Conservation (phyloP, 345 rosid species). For the Sisymbrium irio region DNA sequence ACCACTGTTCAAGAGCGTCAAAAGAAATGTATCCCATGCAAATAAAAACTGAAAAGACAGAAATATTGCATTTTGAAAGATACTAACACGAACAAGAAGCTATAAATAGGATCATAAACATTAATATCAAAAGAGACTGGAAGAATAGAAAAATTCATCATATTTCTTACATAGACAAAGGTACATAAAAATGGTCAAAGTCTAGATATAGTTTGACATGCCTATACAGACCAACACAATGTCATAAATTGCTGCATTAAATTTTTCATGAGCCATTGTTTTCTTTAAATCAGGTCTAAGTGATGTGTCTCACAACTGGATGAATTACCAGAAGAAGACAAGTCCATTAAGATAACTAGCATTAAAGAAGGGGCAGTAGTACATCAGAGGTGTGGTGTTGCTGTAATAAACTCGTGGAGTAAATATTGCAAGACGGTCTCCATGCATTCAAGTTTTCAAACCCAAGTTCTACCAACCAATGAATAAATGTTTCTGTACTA, state of each 20-base stretch:
- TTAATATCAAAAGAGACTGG: slow-evolving; percentile 9
- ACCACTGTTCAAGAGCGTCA: background rate
- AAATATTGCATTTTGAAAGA: background rate
- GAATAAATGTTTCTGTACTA: slow-evolving; percentile 3
- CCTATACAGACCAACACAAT: background rate
- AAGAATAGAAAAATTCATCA: background rate
- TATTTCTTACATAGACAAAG: slow-evolving; percentile 11
- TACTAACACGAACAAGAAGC: background rate
- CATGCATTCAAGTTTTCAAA: slow-evolving; percentile 34
- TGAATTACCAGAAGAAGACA: slow-evolving; percentile 13
- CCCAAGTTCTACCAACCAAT: slow-evolving; percentile 34
- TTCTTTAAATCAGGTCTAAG: slow-evolving; percentile 1
- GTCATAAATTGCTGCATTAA: slow-evolving; percentile 21
- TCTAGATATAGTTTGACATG: slow-evolving; percentile 24
- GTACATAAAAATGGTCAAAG: slow-evolving; percentile 16
- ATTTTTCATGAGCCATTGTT: slow-evolving; percentile 10
- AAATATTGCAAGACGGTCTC: slow-evolving; percentile 32
- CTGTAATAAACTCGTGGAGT: slow-evolving; percentile 31
- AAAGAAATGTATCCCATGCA: background rate
- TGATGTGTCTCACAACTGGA: slow-evolving; percentile 17
- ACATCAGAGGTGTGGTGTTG: slow-evolving; percentile 18
- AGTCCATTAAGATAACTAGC: slow-evolving; percentile 11
- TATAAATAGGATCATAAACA: slow-evolving; percentile 1
- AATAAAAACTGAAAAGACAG: background rate
- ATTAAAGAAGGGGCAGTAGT: slow-evolving; percentile 25